Conservation (phyloP, 2,329 filamentous ascomycete genomes). For the Plenodomus biglobosus region DNA sequence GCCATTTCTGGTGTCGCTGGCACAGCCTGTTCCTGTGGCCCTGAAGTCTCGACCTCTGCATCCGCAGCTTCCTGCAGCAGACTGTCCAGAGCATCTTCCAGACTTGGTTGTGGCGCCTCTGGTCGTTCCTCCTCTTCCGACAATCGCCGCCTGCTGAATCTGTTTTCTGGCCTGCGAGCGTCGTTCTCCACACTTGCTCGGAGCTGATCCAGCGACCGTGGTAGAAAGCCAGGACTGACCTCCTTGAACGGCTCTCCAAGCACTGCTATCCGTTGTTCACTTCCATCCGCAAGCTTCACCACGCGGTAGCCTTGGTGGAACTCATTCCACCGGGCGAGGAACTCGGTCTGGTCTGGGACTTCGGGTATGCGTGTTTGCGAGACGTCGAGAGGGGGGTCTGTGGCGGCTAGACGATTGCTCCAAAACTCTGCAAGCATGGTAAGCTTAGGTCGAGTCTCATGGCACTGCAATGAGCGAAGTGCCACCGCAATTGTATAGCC, state of each 20-base stretch:
- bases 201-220: constrained; percentile 51
- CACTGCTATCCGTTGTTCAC: constrained; percentile 49
- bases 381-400: constrained; percentile 46
- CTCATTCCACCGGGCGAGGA: constrained; percentile 52
- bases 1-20: constrained; percentile 3
- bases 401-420: constrained; percentile 49
- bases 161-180: constrained; percentile 33
- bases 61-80: constrained; percentile 29
- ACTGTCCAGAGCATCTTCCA: constrained; percentile 41
- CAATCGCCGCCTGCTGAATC: constrained; percentile 24
- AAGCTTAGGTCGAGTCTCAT: background rate
- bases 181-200: constrained; percentile 36
- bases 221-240: constrained; percentile 51
- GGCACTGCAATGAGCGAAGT: no score
- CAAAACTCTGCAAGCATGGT: constrained; percentile 47
- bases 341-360: constrained; percentile 51
- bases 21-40: background rate
- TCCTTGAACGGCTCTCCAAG: constrained; percentile 52
- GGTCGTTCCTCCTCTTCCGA: constrained; percentile 28
- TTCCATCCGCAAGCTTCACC: constrained; percentile 45
- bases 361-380: constrained; percentile 51
- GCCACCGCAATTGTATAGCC: background rate
- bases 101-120: constrained; percentile 28
- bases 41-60: constrained; percentile 20
- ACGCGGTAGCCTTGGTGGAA: constrained; percentile 52